phyloP scores from a whole-genome alignment of 2,329 filamentous ascomycete species.

The Calonectria hawksworthii region DNA sequence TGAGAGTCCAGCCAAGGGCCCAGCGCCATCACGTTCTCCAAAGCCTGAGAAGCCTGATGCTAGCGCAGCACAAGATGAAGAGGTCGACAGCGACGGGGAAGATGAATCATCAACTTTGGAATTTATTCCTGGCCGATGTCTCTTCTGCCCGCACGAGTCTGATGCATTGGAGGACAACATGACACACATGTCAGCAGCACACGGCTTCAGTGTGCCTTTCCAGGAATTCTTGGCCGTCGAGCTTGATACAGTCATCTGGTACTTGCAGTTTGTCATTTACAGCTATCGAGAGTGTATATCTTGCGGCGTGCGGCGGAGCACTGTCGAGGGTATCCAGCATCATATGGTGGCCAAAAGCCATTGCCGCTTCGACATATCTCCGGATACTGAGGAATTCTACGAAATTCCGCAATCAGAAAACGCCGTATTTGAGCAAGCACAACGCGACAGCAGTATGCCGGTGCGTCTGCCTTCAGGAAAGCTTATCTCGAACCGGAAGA shows the following conservation, averaged over 20 bases:
- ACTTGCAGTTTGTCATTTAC: conserved; percentile 64
- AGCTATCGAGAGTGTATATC: conserved; percentile 65
- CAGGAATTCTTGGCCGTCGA: conserved; percentile 59
- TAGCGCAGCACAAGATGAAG: neutral
- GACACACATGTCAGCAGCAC: conserved; percentile 63
- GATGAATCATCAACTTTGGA: conserved; percentile 15
- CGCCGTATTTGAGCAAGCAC: neutral
- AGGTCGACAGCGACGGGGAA: neutral
- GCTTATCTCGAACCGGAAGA: conserved; percentile 20
- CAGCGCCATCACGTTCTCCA: neutral
- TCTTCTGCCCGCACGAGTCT: conserved; percentile 57
- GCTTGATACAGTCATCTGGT: conserved; percentile 60
- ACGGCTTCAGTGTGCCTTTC: conserved; percentile 61
- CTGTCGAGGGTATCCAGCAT: conserved; percentile 61
- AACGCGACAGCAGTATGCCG: conserved; percentile 1
- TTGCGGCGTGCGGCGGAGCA: conserved; percentile 60
- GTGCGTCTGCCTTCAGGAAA: conserved; percentile 20
- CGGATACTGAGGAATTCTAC: conserved; percentile 59
- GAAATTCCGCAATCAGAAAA: conserved; percentile 38
- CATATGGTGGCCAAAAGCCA: conserved; percentile 66
- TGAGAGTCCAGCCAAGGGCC: neutral
- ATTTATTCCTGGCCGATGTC: conserved; percentile 52
- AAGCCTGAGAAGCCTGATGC: neutral
- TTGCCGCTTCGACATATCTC: conserved; percentile 59
- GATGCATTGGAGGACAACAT: conserved; percentile 54